Evolutionary conservation across 495 filamentous ascomycete species (phyloP).

Genomic region (Penicillium angulare): DNA sequence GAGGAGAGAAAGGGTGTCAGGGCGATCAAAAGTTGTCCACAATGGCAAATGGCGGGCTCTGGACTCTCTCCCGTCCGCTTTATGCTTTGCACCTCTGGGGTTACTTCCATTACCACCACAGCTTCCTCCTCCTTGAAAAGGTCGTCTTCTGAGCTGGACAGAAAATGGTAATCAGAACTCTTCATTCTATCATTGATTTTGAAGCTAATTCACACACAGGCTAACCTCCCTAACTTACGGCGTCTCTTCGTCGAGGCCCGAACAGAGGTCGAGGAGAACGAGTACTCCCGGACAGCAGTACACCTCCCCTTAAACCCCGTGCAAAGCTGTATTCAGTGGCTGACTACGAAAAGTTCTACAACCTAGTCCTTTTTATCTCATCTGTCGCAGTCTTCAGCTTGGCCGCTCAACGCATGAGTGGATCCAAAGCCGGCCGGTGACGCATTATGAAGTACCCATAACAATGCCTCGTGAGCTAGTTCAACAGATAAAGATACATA

Average conservation of each 20-base stretch:
- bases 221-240: conserved; percentile 89
- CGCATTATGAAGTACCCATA: not conserved
- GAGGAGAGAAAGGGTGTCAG: conserved; percentile 29
- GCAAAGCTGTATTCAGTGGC: not conserved
- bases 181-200: not conserved
- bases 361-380: conserved; percentile 91
- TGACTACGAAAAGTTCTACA: conserved; percentile 74
- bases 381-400: conserved; percentile 92
- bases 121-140: no score
- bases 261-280: conserved; percentile 90
- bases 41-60: conserved; percentile 38
- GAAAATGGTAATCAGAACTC: conserved; percentile 15
- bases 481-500: not conserved
- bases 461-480: not conserved
- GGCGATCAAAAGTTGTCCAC: conserved; percentile 43
- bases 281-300: conserved; percentile 90
- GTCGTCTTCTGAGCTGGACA: no score
- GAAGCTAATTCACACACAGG: conserved; percentile 44
- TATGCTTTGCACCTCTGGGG: not conserved
- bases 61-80: conserved; percentile 25
- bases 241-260: conserved; percentile 95
- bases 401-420: conserved; percentile 73
- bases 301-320: not conserved
- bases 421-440: conserved; percentile 40
- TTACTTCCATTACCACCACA: no score